Evolutionary conservation across 441 rosid genomes (phyloP), one percentile per base, ranked within the genome.

Genomic region (Erodium moschatum): DNA sequence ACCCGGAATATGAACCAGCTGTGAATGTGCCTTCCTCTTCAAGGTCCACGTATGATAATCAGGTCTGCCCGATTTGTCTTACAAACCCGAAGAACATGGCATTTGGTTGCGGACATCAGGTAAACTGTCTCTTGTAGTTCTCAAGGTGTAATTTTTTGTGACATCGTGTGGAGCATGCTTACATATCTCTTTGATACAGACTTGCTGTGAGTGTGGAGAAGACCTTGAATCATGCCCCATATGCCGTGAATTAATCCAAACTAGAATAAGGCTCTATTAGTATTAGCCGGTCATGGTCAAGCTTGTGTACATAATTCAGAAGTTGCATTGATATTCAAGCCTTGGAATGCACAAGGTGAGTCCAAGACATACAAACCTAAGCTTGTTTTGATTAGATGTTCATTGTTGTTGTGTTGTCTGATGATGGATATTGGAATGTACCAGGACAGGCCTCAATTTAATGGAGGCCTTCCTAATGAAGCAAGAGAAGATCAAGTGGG

Each of bases 151-250:
- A n/a, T n/a, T n/a, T n/a, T n/a, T n/a, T n/a, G n/a, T n/a, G n/a
- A n/a, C n/a, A n/a, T n/a, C n/a, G n/a, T n/a, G n/a, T n/a, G n/a
- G n/a, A n/a, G n/a, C n/a, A n/a, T n/a, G n/a, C n/a, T n/a, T n/a
- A n/a, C n/a, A n/a, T n/a, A n/a, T n/a, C n/a, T n/a, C n/a, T n/a
- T n/a, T n/a, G n/a, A n/a, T n/a, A n/a, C 84, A 94, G 97, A 91
- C 97, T 12, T 94, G 97, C 77, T 82, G 91, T 18, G 90, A 83
- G 3, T 94, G 99, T 61, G 99, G 97, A 13, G 88, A 94, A 64
- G 85, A 80, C 76, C 87, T 94, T 44, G 70, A 69, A 61, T 56
- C 66, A 44, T 91, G 99, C 77, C 99, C 99, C 73, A 91, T 91
- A 15, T 91, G 97, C 80, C 91, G 97, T 52, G 76, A 78, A 69